phyloP scores from a whole-genome alignment of 768 basidiomycete genomes.

The Heimioporus sp. region DNA sequence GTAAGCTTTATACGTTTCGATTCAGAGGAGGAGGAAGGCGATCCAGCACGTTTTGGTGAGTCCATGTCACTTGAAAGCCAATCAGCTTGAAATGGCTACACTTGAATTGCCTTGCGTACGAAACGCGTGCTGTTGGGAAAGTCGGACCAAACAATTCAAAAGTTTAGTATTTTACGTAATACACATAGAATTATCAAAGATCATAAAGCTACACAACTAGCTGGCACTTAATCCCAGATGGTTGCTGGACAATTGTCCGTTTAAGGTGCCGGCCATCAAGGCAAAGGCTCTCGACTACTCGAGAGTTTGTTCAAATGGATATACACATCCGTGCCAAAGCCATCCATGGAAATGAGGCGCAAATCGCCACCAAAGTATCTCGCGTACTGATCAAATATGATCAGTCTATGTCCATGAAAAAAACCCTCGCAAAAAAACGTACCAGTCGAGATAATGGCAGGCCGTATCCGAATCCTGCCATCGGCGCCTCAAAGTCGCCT shows the following conservation, averaged over 20 bases:
- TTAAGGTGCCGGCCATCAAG: conserved; percentile 14
- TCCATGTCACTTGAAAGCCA: conserved; percentile 42
- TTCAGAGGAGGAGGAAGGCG: conserved; percentile 52
- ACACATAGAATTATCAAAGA: not conserved
- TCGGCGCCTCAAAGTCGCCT: conserved; percentile 93
- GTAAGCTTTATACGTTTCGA: conserved; percentile 59
- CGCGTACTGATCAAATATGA: conserved; percentile 59
- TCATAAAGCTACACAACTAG: too few species aligned
- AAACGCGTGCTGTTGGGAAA: conserved; percentile 1
- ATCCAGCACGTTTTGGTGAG: conserved; percentile 65
- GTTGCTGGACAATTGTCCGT: too few species aligned
- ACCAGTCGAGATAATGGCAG: conserved; percentile 92
- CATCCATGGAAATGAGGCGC: conserved; percentile 95
- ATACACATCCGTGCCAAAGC: conserved; percentile 94
- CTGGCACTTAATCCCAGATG: too few species aligned
- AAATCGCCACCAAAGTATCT: conserved; percentile 95
- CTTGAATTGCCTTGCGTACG: conserved; percentile 1
- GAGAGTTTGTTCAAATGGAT: conserved; percentile 87
- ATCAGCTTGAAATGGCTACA: conserved; percentile 25
- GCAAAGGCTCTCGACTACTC: conserved; percentile 78
- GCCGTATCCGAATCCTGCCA: conserved; percentile 97
- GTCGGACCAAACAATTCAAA: conserved; percentile 14
- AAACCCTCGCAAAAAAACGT: conserved; percentile 25
- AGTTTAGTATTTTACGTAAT: conserved; percentile 5
- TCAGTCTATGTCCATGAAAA: not conserved